Evolutionary conservation across 768 basidiomycete genomes (phyloP), one percentile per base, ranked within the genome.

Genomic region (Lactarius psammicola): DNA sequence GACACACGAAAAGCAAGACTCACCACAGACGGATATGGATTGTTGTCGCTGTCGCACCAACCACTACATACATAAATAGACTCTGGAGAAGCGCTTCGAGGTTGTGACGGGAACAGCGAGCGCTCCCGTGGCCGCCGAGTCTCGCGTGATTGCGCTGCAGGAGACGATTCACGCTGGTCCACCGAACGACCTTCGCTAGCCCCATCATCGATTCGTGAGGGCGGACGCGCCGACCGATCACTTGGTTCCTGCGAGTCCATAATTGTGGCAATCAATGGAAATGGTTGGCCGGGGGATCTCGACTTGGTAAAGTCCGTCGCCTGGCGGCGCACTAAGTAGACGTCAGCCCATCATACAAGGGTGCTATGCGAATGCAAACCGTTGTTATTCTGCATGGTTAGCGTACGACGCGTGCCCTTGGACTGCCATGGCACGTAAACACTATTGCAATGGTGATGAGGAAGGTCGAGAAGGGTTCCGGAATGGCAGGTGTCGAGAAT

Each of bases 401-500:
- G 63, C n/a, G 71, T 62, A 38, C 65, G 60, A 6, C 72, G 71
- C 49, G 63, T 42, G 46, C 72, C 71, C 49, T 65, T 70, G 61
- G 69, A 70, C 33, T 66, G 62, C 72, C 72, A 72, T 6, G 72
- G 73, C 26, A 68, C 68, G 64, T 70, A 73, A 13, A 72, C 60
- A 0, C 33, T 53, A 51, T 74, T 72, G 60, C 73, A 74, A 17
- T 68, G 56, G 51, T 71, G 60, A 54, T 74, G 73, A 0, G 68
- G 70, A 23, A 74, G 66, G 36, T 73, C 70, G 11, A 74, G 69
- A 10, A 74, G 10, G 0, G 74, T 74, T 28, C 71, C 72, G 4
- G 71, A 72, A 23, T 73, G 71, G 31, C 72, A 72, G 2, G 70
- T 66, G 56, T 74, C 72, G 54, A 74, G 68, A 18, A 74, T 54